Evolutionary conservation across 2,329 filamentous ascomycete species (phyloP), one percentile per base, ranked within the genome.

Genomic region (Madurella fahalii): DNA sequence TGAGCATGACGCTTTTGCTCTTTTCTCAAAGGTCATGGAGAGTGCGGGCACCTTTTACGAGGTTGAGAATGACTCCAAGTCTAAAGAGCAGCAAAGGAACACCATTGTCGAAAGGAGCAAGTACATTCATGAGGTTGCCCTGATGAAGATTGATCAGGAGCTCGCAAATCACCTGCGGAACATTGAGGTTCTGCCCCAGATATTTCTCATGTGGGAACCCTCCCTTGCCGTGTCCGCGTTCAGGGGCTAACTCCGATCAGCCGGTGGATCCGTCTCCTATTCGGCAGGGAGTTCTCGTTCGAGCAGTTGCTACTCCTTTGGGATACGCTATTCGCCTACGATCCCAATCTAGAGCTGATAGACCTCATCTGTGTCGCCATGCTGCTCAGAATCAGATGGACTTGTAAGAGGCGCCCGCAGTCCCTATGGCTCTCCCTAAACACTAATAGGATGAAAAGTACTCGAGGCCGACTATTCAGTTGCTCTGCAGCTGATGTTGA

Each of bases 321-420:
- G 94, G 94, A 99, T 72, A 81, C 86, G 8, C 77, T 99, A 1
- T 95, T 99, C 68, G 89, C 92, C 2, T 84, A 95, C 64, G 92
- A 96, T 64, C 81, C 93, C 8, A 80, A 82, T 0, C 73, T 96
- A 30, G 84, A 91, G 47, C 75, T 97, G 32, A 84, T 97, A 62
- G 90, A 97, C 66, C 79, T 94, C 52, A 85, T 96, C n/a, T 96
- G 92, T 63, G 84, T 96, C 49, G 86, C 91, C 5, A 97, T 99
- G 92, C 76, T 99, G 20, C 76, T 99, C 44, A 83, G 94, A 48
- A 90, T 97, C 63, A 84, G 93, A 53, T 96, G 92, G 92, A 83
- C 92, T 63, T 74, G 89, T 94, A 74, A 76, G 15, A 72, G 32
- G 15, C 44, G 18, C 2, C 7, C 9, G 5, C n/a, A 25, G 12